Base-by-base conservation (phyloP, 2,329 filamentous ascomycete species). In the Phyllosticta ampelicida region DNA sequence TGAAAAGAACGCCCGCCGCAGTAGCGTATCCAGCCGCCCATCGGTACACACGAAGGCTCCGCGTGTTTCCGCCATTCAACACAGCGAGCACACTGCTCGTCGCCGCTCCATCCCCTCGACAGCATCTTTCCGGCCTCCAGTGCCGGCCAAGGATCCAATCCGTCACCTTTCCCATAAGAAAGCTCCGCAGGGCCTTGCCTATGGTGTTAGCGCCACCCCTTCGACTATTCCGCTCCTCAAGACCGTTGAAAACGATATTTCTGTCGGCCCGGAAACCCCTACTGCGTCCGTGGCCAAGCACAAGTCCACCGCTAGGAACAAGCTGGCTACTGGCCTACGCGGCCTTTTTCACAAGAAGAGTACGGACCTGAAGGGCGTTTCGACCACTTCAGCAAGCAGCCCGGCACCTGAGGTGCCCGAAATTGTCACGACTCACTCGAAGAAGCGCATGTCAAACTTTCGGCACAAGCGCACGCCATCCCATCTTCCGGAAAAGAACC, bases 401-500 rank as follows among this genome's bases (percentile, higher is more conserved):
- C 51, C 55, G 6, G n/a, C 48, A 36, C 36, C 50, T 13, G 51
- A 53, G n/a, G 1, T 36, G 19, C 36, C 36, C 13, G n/a, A 44
- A 13, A n/a, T 16, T n/a, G 16, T 44, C 13, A 8, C 36, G 36
- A 44, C 36, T 44, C 36, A 44, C 16, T 18, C 11, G 20, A 57
- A 53, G 20, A 13, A 28, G 23, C 50, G 51, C 2, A 26, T 29
- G 16, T 51, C 50, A 23, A 58, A 51, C 5, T 30, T 58, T 21
- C n/a, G 36, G n/a, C 36, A n/a, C 2, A 44, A 44, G 11, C 36
- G 36, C n/a, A 44, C 11, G n/a, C 11, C 36, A 8, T 44, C 36
- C 16, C 36, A 44, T 18, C 26, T 51, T 2, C 59, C 48, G 4
- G 60, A 58, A 58, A 59, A 70, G 66, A 60, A 61, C 57, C 55